phyloP scores from a whole-genome alignment of 352 stramenopile genomes.

The Globisporangium echinulatum region DNA sequence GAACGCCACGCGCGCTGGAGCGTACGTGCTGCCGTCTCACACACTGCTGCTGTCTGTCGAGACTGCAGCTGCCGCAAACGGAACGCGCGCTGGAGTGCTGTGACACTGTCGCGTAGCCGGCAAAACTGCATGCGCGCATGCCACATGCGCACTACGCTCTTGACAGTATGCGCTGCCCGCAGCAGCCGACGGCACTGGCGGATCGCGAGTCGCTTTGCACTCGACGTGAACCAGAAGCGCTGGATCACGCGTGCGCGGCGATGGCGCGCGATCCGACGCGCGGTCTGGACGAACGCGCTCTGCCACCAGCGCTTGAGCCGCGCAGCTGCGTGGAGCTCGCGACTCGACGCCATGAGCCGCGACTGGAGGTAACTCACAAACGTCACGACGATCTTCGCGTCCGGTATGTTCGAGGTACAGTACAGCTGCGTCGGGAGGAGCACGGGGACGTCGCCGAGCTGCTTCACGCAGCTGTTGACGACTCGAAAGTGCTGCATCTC shows the following conservation, averaged over 20 bases:
- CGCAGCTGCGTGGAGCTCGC: conserved; percentile 88
- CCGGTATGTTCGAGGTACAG: conserved; percentile 74
- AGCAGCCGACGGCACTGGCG: conserved; percentile 62
- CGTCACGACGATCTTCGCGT: conserved; percentile 93
- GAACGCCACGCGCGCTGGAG: conserved; percentile 35
- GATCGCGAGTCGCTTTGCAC: conserved; percentile 58
- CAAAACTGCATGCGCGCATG: conserved; percentile 19
- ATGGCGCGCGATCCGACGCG: conserved; percentile 57
- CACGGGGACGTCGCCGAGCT: conserved; percentile 90
- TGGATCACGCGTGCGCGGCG: conserved; percentile 51
- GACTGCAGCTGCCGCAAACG: conserved; percentile 17
- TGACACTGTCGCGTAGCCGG: conserved; percentile 22
- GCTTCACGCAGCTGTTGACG: conserved; percentile 84
- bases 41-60: conserved; percentile 7
- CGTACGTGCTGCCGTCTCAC: conserved; percentile 1
- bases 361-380: conserved; percentile 94
- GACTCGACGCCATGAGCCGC: conserved; percentile 90
- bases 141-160: conserved; percentile 26
- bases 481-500: conserved; percentile 85
- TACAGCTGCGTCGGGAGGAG: conserved; percentile 85
- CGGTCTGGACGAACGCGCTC: conserved; percentile 41
- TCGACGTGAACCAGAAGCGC: conserved; percentile 80
- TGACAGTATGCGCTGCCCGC: conserved; percentile 49
- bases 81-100: conserved; percentile 30
- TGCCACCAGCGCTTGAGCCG: conserved; percentile 84